Conservation (phyloP, 768 basidiomycete species). For the Rhizopogon rudus region DNA sequence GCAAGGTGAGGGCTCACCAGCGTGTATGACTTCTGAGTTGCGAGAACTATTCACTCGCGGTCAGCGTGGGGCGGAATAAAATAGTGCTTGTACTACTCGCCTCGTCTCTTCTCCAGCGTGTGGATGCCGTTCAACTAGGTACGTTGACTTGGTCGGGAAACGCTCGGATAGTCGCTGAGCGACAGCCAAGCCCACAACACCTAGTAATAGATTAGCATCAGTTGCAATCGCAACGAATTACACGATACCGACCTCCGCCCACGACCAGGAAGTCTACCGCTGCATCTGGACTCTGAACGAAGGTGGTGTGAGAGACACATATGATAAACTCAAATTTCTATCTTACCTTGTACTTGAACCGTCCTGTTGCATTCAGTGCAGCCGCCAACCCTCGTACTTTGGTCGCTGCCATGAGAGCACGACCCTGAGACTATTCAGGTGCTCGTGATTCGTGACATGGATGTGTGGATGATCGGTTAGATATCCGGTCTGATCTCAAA, state of each 20-base stretch:
- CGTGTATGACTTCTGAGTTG: conserved; percentile 94
- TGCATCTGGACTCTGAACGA: conserved; percentile 54
- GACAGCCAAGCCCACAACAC: conserved; percentile 83
- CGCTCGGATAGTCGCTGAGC: conserved; percentile 65
- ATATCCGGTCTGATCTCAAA: conserved; percentile 8
- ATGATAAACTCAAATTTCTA: neutral
- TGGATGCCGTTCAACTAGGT: conserved; percentile 73
- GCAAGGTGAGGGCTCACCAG: conserved; percentile 40
- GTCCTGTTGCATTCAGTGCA: conserved; percentile 56
- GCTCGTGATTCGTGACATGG: no score
- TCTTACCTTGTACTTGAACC: conserved; percentile 57
- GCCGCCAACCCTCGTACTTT: conserved; percentile 47
- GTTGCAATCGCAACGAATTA: neutral
- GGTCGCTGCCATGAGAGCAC: conserved; percentile 22
- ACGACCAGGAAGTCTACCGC: conserved; percentile 82
- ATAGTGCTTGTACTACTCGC: conserved; percentile 28
- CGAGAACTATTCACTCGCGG: conserved; percentile 56
- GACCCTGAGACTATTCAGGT: neutral
- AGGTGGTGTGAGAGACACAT: neutral
- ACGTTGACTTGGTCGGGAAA: conserved; percentile 67
- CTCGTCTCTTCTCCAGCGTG: conserved; percentile 84
- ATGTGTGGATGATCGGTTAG: conserved; percentile 2
- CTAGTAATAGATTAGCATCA: conserved; percentile 27
- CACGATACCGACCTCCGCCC: conserved; percentile 61
- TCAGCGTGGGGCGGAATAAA: neutral